phyloP scores from a whole-genome alignment of 257 asterid species.

The Solanum stenotomum region DNA sequence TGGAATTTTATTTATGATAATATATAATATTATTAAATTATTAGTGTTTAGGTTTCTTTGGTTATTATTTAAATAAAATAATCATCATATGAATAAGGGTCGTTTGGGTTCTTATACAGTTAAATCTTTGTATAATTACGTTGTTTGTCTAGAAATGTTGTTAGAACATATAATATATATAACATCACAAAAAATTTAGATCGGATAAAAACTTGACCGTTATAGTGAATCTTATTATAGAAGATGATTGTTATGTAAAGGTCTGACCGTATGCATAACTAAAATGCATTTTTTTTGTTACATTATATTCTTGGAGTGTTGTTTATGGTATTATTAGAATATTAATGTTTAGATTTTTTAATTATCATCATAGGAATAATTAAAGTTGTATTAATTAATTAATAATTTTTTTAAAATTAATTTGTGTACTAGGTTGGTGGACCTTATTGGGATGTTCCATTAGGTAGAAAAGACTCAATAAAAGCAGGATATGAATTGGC shows the following conservation, averaged over 20 bases:
- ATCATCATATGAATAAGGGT: not conserved
- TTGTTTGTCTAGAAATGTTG: not conserved
- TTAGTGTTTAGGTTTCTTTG: not conserved
- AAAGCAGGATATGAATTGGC: constrained; percentile 59
- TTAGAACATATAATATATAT: too few species aligned
- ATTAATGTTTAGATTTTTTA: not conserved
- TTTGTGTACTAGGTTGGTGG: constrained; percentile 66
- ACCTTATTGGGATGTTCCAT: constrained; percentile 85
- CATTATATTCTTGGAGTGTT: not conserved
- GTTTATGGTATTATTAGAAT: not conserved
- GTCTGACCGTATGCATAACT: not conserved
- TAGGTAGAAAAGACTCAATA: constrained; percentile 78
- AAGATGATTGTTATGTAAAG: too few species aligned
- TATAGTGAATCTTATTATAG: too few species aligned
- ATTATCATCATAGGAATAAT: not conserved
- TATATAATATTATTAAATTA: not conserved
- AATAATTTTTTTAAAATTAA: not conserved
- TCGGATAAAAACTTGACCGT: too few species aligned
- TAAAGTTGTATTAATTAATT: not conserved
- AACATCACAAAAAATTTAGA: too few species aligned
- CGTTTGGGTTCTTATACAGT: too few species aligned
- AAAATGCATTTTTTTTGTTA: not conserved
- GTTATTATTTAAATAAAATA: not conserved
- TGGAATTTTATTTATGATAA: not conserved
- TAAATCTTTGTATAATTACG: not conserved